Percentiles rank a stretch among this genome's conserved stretches.
Evolutionary conservation across 257 asterid species (phyloP).

Genomic region (Solanum chilense): DNA sequence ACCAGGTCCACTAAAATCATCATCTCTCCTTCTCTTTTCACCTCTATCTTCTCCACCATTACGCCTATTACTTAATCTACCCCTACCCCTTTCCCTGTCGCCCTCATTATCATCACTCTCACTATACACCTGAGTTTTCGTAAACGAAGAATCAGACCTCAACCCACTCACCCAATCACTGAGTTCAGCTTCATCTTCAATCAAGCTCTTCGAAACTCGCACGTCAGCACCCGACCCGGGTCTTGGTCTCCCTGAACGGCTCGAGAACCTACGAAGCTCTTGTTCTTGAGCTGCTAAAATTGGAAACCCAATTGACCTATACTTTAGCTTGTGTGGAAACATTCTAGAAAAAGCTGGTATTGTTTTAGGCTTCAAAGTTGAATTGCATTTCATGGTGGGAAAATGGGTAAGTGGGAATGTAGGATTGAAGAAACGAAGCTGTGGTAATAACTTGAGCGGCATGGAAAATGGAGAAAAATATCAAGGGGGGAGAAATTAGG

Average conservation of each 20-base stretch:
- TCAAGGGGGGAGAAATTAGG: slow-evolving; percentile 5
- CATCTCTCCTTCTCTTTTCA: slow-evolving; percentile 21
- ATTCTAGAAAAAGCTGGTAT: slow-evolving; percentile 45
- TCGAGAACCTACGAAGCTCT: slow-evolving; percentile 19
- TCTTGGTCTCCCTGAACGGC: slow-evolving; percentile 26
- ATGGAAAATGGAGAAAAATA: slow-evolving; percentile 9
- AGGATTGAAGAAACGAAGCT: slow-evolving; percentile 15
- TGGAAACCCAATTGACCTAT: slow-evolving; percentile 24
- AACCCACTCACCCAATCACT: slow-evolving; percentile 90
- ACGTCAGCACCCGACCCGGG: slow-evolving; percentile 20
- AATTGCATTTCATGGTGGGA: slow-evolving; percentile 15
- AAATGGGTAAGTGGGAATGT: slow-evolving; percentile 10
- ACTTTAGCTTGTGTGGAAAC: slow-evolving; percentile 48
- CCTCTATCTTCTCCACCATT: slow-evolving; percentile 15
- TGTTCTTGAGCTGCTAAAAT: neutral
- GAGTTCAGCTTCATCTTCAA: slow-evolving; percentile 91
- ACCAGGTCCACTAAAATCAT: slow-evolving; percentile 2
- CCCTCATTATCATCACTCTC: slow-evolving; percentile 52
- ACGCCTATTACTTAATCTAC: slow-evolving; percentile 13
- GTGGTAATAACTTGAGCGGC: slow-evolving; percentile 46
- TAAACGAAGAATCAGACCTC: slow-evolving; percentile 44
- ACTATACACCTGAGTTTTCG: slow-evolving; percentile 46
- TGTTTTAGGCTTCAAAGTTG: slow-evolving; percentile 4
- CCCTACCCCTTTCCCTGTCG: neutral
- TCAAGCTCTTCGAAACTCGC: slow-evolving; percentile 53